Base-by-base conservation (phyloP, 2,329 filamentous ascomycete species). In the Penicillium olsonii region DNA sequence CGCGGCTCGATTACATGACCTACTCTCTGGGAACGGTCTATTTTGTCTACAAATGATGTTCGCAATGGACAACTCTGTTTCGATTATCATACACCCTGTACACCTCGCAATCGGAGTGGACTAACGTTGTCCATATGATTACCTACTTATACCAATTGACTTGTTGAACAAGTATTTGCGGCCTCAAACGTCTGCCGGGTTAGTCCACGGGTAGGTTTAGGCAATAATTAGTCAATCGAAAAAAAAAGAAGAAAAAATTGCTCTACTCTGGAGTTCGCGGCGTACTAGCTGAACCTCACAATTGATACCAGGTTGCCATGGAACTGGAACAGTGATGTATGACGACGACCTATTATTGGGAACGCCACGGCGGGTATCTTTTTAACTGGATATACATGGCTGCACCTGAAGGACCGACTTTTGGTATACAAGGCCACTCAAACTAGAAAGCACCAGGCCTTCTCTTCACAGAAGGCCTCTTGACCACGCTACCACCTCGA, bases 401-500 rank as follows among this genome's bases (percentile, higher is more conserved):
- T 45, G 42, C 27, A 40, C 34, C n/a, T 35, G 18, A 50, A 45
- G 42, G 15, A 34, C 14, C 14, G 18, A 37, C 37, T 46, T 9
- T 45, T 41, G 29, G 20, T 29, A 48, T 27, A 45, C n/a, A 40
- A 4, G 34, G 40, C n/a, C 33, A 18, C n/a, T 31, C n/a, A 37
- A 6, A 31, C 22, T 60, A 69, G 37, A 72, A 69, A 5, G 64
- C 67, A 40, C 71, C 69, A 6, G 66, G 63, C 42, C 65, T 65
- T 41, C 68, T 64, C 20, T 64, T 64, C 10, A 68, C 56, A 27
- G 57, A 56, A 26, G 71, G 71, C 48, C 64, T 72, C 53, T 68
- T 73, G 9, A 74, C 71, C 42, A 72, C 71, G 47, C 68, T 72
- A 15, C 69, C 64, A 29, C 64, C 64, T 20, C 29, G 29, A 31